Conservation (phyloP, 2,329 filamentous ascomycete species). For the Pseudogymnoascus destructans region DNA sequence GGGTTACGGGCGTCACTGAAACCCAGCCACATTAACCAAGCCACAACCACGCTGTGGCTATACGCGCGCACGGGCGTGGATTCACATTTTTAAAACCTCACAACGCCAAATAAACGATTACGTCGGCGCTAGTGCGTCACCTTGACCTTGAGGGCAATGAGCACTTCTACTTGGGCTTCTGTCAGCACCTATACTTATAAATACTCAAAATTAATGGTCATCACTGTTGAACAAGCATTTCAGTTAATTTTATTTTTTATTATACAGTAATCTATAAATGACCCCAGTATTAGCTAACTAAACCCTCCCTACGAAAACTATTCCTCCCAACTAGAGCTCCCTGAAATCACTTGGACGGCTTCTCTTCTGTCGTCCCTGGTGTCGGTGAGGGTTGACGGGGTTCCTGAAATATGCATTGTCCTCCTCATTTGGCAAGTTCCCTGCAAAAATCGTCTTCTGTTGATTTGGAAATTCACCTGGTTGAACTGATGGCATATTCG, state of each 20-base stretch:
- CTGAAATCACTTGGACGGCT: constrained; percentile 83
- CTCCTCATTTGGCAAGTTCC: constrained; percentile 49
- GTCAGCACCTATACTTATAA: neutral
- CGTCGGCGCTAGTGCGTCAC: constrained; percentile 1
- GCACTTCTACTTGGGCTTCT: neutral
- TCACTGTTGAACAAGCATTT: neutral
- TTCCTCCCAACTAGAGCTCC: constrained; percentile 44
- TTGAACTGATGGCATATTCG: constrained; percentile 16
- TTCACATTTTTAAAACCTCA: too few species aligned
- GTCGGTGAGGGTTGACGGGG: constrained; percentile 86
- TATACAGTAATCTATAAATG: constrained; percentile 4
- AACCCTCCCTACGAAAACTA: neutral
- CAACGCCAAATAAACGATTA: neutral
- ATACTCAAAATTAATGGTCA: neutral
- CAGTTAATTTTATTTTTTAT: neutral
- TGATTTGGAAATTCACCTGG: constrained; percentile 39
- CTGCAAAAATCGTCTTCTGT: constrained; percentile 35
- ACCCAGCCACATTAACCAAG: constrained; percentile 1
- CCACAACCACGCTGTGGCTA: too few species aligned
- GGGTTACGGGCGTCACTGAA: constrained; percentile 3
- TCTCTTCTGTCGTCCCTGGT: constrained; percentile 67
- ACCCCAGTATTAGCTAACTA: neutral
- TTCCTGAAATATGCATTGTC: constrained; percentile 92
- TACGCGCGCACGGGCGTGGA: too few species aligned
- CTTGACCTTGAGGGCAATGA: neutral